Conservation (phyloP, 2,329 filamentous ascomycete species). For the Ascochyta rabiei region DNA sequence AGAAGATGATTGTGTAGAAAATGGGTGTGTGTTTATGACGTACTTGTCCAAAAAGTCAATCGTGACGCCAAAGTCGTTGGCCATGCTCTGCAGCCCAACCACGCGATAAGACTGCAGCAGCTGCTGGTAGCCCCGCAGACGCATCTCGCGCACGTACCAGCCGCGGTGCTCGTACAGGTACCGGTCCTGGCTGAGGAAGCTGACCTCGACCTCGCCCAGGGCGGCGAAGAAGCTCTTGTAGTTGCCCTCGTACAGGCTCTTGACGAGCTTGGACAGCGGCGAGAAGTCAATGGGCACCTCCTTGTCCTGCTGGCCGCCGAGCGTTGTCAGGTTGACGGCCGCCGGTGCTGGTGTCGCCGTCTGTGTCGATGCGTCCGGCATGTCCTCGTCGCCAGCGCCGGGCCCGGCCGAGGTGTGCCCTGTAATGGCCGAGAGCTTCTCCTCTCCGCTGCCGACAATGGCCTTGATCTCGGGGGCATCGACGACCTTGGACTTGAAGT, state of each 20-base stretch:
- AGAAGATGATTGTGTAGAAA: too few species aligned
- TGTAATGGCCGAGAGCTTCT: constrained; percentile 81
- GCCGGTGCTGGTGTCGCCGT: constrained; percentile 63
- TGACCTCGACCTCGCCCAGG: constrained; percentile 87
- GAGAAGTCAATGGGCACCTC: constrained; percentile 89
- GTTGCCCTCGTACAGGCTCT: constrained; percentile 89
- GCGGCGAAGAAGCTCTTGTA: constrained; percentile 94
- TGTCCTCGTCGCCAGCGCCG: constrained; percentile 75
- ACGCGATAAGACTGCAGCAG: constrained; percentile 96
- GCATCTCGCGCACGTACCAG: constrained; percentile 99
- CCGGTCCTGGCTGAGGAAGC: constrained; percentile 91
- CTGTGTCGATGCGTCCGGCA: constrained; percentile 63
- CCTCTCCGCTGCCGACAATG: constrained; percentile 86
- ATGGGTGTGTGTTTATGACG: too few species aligned
- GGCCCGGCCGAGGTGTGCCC: constrained; percentile 83
- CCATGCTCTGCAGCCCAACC: constrained; percentile 97
- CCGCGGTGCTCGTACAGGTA: constrained; percentile 94
- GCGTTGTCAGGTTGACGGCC: constrained; percentile 85
- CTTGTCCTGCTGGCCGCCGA: constrained; percentile 78
- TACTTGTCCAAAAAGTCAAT: constrained; percentile 96
- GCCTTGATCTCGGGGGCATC: constrained; percentile 98
- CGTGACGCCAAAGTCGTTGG: constrained; percentile 92
- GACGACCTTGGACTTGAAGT: constrained; percentile 99
- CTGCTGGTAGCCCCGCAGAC: constrained; percentile 93
- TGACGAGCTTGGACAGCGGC: constrained; percentile 83